Evolutionary conservation across 1,284 basidiomycete species (phyloP).

Genomic region (Xerocomus minutiporus): DNA sequence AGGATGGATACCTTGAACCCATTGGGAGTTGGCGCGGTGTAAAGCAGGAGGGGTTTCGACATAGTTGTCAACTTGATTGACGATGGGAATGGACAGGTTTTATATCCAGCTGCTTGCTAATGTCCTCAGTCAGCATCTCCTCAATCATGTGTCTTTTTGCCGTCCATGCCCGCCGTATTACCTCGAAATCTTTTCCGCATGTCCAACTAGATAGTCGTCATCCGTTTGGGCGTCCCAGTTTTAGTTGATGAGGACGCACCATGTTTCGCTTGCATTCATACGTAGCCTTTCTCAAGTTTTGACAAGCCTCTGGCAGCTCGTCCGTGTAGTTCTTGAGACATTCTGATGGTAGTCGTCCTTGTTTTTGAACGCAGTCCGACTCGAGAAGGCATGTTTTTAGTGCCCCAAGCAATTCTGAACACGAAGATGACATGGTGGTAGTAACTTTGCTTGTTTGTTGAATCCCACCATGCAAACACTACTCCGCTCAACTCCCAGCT

Average conservation of each 20-base stretch:
- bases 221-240: not conserved
- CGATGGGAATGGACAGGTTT: too few relatives aligned
- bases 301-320: conserved; percentile 74
- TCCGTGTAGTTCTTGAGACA: conserved; percentile 70
- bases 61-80: conserved; percentile 7
- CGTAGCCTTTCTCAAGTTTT: conserved; percentile 68
- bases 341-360: conserved; percentile 68
- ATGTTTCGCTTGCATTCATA: conserved; percentile 87
- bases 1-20: conserved; percentile 57
- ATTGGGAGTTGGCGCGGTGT: conserved; percentile 66
- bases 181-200: conserved; percentile 82
- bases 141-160: not conserved
- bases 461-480: conserved; percentile 36
- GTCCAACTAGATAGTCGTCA: conserved; percentile 52
- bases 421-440: conserved; percentile 67
- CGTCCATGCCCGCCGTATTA: conserved; percentile 56
- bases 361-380: conserved; percentile 79
- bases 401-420: conserved; percentile 66
- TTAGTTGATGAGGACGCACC: conserved; percentile 45
- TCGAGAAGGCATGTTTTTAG: conserved; percentile 76
- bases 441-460: conserved; percentile 1
- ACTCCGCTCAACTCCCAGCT: conserved; percentile 48
- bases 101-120: conserved; percentile 19
- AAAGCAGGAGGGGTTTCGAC: conserved; percentile 51
- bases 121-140: conserved; percentile 12